A percentile compares a stretch with the other conserved stretches of the same genome.
phyloP scores from a whole-genome alignment of 1,284 basidiomycete genomes.

The Trichosporon sp. region DNA sequence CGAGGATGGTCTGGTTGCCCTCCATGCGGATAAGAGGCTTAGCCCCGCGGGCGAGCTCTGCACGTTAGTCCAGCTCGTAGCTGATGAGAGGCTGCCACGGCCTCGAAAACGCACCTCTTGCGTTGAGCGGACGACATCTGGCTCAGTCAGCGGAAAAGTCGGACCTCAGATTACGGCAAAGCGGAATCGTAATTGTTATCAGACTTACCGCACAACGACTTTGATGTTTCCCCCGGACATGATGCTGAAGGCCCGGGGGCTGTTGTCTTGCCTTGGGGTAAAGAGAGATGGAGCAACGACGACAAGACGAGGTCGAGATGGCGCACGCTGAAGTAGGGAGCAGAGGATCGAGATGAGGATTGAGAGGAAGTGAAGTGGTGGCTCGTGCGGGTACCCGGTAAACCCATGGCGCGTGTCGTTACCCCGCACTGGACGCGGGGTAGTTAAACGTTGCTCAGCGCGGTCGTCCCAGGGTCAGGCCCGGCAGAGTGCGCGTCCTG shows the following conservation, averaged over 20 bases:
- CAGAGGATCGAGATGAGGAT: not conserved
- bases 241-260: slow-evolving; percentile 5
- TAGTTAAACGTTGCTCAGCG: not conserved
- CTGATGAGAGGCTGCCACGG: not conserved
- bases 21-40: slow-evolving; percentile 88
- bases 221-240: slow-evolving; percentile 69
- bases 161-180: no score
- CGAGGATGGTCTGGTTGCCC: slow-evolving; percentile 81
- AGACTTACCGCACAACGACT: slow-evolving; percentile 65
- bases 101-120: slow-evolving; percentile 62
- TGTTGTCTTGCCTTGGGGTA: not conserved
- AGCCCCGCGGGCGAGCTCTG: slow-evolving; percentile 84
- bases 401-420: not conserved
- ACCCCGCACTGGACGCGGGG: slow-evolving; percentile 2
- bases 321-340: not conserved
- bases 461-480: not conserved
- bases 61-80: slow-evolving; percentile 16
- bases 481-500: not conserved
- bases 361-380: not conserved
- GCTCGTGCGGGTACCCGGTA: not conserved
- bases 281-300: not conserved
- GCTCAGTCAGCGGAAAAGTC: slow-evolving; percentile 14
- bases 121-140: slow-evolving; percentile 88
- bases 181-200: not conserved
- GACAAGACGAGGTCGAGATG: not conserved